A percentile compares a stretch with the other conserved stretches of the same genome.
These are phyloP conservation scores for Neofusicoccum ribis DNA, from an alignment of 2,329 filamentous ascomycete genomes.

Conservation along the genomic window DNA sequence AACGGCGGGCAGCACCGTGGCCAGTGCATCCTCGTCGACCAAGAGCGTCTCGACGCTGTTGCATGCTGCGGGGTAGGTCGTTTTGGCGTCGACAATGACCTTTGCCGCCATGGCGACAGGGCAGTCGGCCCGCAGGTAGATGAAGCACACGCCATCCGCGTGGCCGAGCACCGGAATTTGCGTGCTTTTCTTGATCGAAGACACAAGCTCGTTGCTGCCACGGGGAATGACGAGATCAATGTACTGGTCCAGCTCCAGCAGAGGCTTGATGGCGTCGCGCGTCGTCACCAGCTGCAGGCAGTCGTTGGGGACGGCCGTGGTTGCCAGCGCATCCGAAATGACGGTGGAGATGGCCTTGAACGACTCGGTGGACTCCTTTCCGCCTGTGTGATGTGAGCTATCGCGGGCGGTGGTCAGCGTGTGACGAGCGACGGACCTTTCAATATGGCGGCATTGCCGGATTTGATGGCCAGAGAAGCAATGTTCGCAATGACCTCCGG, in stretches of 20 bases:
- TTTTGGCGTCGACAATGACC: slow-evolving; percentile 88
- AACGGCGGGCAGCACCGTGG: slow-evolving; percentile 67
- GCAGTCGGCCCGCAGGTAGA: slow-evolving; percentile 80
- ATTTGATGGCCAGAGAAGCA: slow-evolving; percentile 92
- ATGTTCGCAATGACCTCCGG: slow-evolving; percentile 99
- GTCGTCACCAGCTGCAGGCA: slow-evolving; percentile 94
- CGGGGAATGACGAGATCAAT: slow-evolving; percentile 96
- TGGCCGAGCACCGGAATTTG: slow-evolving; percentile 96
- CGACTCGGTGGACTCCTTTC: slow-evolving; percentile 94
- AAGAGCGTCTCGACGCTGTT: slow-evolving; percentile 92
- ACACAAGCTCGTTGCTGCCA: slow-evolving; percentile 85
- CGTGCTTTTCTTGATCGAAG: slow-evolving; percentile 85
- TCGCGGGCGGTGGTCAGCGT: neutral
- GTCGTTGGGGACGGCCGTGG: slow-evolving; percentile 75
- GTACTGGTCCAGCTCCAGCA: slow-evolving; percentile 81
- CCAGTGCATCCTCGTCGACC: slow-evolving; percentile 71
- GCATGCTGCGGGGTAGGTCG: slow-evolving; percentile 91
- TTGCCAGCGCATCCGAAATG: slow-evolving; percentile 74
- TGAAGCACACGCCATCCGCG: slow-evolving; percentile 86
- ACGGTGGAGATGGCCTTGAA: slow-evolving; percentile 86
- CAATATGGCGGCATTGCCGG: slow-evolving; percentile 92
- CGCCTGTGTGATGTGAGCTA: slow-evolving; percentile 54
- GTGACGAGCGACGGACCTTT: slow-evolving; percentile 61
- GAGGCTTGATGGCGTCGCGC: slow-evolving; percentile 81
- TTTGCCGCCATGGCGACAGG: slow-evolving; percentile 69